Conservation (phyloP, 2,329 filamentous ascomycete genomes). For the Alternaria sp. region DNA sequence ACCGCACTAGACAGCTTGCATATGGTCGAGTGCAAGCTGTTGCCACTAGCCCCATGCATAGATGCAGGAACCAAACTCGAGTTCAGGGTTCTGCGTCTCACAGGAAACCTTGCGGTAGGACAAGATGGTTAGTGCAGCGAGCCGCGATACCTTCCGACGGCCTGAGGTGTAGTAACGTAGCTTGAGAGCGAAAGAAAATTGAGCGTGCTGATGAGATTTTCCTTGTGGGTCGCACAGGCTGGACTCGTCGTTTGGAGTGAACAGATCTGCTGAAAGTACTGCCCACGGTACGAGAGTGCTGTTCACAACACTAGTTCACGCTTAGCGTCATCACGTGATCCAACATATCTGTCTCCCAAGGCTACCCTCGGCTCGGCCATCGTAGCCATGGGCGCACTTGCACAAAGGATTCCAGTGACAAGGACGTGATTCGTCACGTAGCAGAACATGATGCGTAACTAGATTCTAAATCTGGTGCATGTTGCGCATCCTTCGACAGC, state of each 20-base stretch:
- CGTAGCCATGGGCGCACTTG: neutral
- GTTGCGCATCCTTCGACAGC: slow-evolving; percentile 16
- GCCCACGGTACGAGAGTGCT: slow-evolving; percentile 9
- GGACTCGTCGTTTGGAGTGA: neutral
- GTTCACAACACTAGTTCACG: slow-evolving; percentile 9
- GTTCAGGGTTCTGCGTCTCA: slow-evolving; percentile 13
- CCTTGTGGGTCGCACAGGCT: slow-evolving; percentile 7
- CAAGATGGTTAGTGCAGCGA: slow-evolving; percentile 4
- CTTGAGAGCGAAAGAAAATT: slow-evolving; percentile 1
- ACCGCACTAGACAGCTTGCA: slow-evolving; percentile 1
- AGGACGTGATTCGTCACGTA: slow-evolving; percentile 7
- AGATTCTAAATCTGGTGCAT: slow-evolving; percentile 16
- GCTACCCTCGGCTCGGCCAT: slow-evolving; percentile 1
- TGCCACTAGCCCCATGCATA: slow-evolving; percentile 10
- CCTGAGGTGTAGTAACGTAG: neutral
- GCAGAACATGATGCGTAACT: slow-evolving; percentile 14
- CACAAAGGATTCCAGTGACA: slow-evolving; percentile 1
- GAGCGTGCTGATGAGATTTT: slow-evolving; percentile 1
- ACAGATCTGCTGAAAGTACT: slow-evolving; percentile 3
- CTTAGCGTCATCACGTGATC: slow-evolving; percentile 15
- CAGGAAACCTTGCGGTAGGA: slow-evolving; percentile 16
- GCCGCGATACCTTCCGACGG: slow-evolving; percentile 7
- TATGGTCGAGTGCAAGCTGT: neutral
- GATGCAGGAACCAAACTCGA: slow-evolving; percentile 25
- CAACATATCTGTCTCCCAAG: neutral